Percentiles rank a stretch among this genome's conserved stretches.
These are phyloP conservation scores for Globisporangium cylindrosporum DNA, from an alignment of 352 stramenopile genomes.

Conservation along the genomic window DNA sequence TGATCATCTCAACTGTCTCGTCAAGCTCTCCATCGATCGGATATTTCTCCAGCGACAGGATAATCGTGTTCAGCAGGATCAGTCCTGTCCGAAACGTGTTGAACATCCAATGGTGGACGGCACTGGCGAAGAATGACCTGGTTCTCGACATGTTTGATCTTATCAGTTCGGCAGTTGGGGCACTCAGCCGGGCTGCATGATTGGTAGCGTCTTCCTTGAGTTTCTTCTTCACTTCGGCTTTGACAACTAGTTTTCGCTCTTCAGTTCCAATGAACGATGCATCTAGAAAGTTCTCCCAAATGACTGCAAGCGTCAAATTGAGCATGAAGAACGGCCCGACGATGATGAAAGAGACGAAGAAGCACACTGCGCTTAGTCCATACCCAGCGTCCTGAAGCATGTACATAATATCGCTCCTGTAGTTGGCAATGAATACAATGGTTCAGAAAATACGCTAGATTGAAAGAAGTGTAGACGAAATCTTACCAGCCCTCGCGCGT, in stretches of 20 bases:
- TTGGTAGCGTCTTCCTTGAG: slow-evolving; percentile 22
- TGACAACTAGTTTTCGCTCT: slow-evolving; percentile 22
- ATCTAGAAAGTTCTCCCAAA: slow-evolving; percentile 82
- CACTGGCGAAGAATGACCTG: slow-evolving; percentile 17
- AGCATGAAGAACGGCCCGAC: slow-evolving; percentile 91
- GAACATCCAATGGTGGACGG: slow-evolving; percentile 60
- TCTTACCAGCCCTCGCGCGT: slow-evolving; percentile 90
- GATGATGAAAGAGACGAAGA: slow-evolving; percentile 88
- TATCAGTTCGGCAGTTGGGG: not conserved
- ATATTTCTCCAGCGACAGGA: slow-evolving; percentile 82
- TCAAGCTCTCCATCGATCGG: slow-evolving; percentile 40
- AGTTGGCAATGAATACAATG: not conserved
- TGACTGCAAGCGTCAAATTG: slow-evolving; percentile 88
- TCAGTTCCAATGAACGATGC: slow-evolving; percentile 56
- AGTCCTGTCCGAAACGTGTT: slow-evolving; percentile 43
- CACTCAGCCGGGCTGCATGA: slow-evolving; percentile 3
- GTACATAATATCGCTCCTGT: slow-evolving; percentile 66
- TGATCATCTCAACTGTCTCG: slow-evolving; percentile 52
- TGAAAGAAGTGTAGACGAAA: not conserved
- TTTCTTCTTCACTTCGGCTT: slow-evolving; percentile 25
- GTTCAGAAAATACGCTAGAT: not conserved
- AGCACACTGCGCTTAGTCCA: slow-evolving; percentile 51
- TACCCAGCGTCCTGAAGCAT: slow-evolving; percentile 55
- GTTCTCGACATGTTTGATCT: slow-evolving; percentile 19
- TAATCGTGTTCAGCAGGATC: slow-evolving; percentile 85